Evolutionary conservation across 2,329 filamentous ascomycete genomes (phyloP).

Genomic region (Botrytis elliptica): DNA sequence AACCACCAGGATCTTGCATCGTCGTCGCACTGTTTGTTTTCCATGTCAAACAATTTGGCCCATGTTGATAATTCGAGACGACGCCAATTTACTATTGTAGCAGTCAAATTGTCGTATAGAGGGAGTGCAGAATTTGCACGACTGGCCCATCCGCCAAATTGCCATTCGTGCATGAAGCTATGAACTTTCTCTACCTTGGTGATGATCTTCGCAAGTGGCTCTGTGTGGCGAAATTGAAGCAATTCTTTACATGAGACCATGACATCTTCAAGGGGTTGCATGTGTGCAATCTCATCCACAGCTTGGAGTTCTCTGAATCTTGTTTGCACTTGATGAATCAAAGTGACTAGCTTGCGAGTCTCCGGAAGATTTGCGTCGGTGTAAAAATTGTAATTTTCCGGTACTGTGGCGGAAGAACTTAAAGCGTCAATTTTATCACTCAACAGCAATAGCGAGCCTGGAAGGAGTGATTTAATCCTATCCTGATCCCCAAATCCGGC

Average conservation of each 20-base stretch:
- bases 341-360: conserved; percentile 66
- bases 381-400: conserved; percentile 80
- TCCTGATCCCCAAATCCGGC: conserved; percentile 33
- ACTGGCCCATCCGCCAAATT: conserved; percentile 81
- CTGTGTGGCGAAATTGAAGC: conserved; percentile 71
- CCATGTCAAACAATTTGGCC: conserved; percentile 83
- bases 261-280: conserved; percentile 77
- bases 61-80: conserved; percentile 89
- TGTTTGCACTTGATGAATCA: conserved; percentile 67
- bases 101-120: conserved; percentile 76
- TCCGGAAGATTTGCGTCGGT: conserved; percentile 75
- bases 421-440: conserved; percentile 58
- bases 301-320: conserved; percentile 71
- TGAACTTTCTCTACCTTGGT: conserved; percentile 87
- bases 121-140: conserved; percentile 67
- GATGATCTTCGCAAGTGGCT: conserved; percentile 83
- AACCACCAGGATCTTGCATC: conserved; percentile 95
- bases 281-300: conserved; percentile 66
- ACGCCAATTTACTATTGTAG: conserved; percentile 82
- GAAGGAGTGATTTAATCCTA: conserved; percentile 57
- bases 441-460: conserved; percentile 64
- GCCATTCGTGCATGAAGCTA: conserved; percentile 86
- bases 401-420: conserved; percentile 40
- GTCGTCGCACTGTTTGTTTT: conserved; percentile 70
- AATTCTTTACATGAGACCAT: conserved; percentile 71